These are phyloP conservation scores for Dendrobium huoshanense DNA, from an alignment of 106 monocot species.

Conservation along the genomic window DNA sequence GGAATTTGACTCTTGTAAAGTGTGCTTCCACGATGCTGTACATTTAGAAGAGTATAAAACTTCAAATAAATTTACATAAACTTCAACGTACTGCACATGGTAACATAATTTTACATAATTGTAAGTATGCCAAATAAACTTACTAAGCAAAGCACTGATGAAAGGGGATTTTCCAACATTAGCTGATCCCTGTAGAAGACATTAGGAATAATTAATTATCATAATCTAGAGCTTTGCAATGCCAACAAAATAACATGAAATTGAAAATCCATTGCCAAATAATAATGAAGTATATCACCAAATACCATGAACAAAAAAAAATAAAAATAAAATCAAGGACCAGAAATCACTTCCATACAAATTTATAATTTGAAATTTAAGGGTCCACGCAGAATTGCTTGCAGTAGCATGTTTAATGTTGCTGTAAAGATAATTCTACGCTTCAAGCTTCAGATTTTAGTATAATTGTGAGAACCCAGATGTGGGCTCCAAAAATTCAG, in stretches of 20 bases:
- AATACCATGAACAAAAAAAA: background rate
- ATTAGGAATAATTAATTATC: background rate
- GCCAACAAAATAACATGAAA: background rate
- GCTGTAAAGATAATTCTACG: too few relatives aligned
- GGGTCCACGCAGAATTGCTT: background rate
- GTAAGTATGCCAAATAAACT: conserved; percentile 8
- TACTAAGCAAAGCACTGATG: conserved; percentile 90
- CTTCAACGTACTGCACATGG: background rate
- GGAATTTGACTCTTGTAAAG: background rate
- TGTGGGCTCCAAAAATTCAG: too few relatives aligned
- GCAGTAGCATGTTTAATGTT: background rate
- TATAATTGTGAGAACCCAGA: too few relatives aligned
- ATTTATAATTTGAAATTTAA: background rate
- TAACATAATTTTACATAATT: background rate
- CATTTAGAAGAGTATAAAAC: background rate
- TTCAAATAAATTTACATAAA: background rate
- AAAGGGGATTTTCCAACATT: conserved; percentile 99
- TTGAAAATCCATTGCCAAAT: background rate
- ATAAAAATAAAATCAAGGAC: background rate
- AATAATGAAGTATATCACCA: background rate
- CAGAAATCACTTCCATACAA: background rate
- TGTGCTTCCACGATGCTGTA: background rate
- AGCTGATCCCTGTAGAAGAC: conserved; percentile 74
- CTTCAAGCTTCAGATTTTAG: too few relatives aligned
- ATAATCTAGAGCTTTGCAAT: background rate